These are phyloP conservation scores for Fusarium mundagurra DNA, from an alignment of 2,329 filamentous ascomycete species.

Conservation along the genomic window DNA sequence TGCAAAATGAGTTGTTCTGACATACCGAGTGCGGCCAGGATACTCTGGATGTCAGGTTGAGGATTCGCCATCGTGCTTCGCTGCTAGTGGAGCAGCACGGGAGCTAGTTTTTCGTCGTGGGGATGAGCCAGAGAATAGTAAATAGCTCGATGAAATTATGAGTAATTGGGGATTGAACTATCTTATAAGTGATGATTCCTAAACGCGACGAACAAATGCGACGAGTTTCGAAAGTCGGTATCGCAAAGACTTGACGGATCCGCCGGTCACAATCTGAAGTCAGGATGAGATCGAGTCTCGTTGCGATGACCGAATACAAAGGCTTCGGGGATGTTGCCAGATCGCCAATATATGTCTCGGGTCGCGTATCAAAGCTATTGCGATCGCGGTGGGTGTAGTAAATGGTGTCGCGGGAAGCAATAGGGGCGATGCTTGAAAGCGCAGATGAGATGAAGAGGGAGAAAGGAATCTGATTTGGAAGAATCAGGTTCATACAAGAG, in stretches of 20 bases:
- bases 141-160: background rate
- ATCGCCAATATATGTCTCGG: slow-evolving; percentile 22
- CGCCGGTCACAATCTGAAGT: slow-evolving; percentile 34
- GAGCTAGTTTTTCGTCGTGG: slow-evolving; percentile 20
- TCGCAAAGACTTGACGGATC: slow-evolving; percentile 16
- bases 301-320: slow-evolving; percentile 31
- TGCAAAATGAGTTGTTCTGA: slow-evolving; percentile 6
- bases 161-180: background rate
- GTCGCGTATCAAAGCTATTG: slow-evolving; percentile 25
- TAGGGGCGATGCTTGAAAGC: slow-evolving; percentile 30
- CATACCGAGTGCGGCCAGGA: slow-evolving; percentile 61
- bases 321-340: slow-evolving; percentile 27
- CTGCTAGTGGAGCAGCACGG: slow-evolving; percentile 16
- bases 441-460: slow-evolving; percentile 32
- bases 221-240: background rate
- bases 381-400: slow-evolving; percentile 19
- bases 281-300: slow-evolving; percentile 20
- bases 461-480: slow-evolving; percentile 36
- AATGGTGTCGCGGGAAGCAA: slow-evolving; percentile 14
- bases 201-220: slow-evolving; percentile 8
- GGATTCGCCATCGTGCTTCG: slow-evolving; percentile 39
- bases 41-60: slow-evolving; percentile 51
- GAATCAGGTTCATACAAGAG: slow-evolving; percentile 23
- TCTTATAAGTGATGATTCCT: background rate
- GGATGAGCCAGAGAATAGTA: background rate